These are phyloP conservation scores for Sergeia podlipaevii DNA, from an alignment of 208 protist species.

Conservation along the genomic window DNA sequence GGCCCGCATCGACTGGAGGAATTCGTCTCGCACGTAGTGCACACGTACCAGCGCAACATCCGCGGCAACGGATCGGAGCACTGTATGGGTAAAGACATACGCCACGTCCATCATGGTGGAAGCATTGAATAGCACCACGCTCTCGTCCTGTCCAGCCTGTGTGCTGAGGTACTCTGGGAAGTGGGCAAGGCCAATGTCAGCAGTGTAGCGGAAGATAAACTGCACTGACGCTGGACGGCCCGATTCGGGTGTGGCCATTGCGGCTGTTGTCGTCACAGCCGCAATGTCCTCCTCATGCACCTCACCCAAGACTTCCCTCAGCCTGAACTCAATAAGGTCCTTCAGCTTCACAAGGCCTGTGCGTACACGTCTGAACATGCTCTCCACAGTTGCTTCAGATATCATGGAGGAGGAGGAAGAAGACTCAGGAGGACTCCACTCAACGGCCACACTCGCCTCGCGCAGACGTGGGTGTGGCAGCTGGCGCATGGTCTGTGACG, in stretches of 20 bases:
- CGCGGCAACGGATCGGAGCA: conserved; percentile 31
- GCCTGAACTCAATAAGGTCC: conserved; percentile 19
- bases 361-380: conserved; percentile 20
- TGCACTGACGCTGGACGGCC: conserved; percentile 12
- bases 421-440: conserved; percentile 28
- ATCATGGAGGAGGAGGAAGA: conserved; percentile 1
- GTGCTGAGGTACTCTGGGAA: conserved; percentile 12
- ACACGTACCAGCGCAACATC: conserved; percentile 65
- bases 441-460: conserved; percentile 33
- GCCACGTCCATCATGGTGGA: conserved; percentile 29
- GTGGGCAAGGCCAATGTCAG: conserved; percentile 9
- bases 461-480: conserved; percentile 53
- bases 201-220: conserved; percentile 28
- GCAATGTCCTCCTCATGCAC: conserved; percentile 26
- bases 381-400: not conserved
- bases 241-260: conserved; percentile 3
- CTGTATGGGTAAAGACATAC: conserved; percentile 24
- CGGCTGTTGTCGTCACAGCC: conserved; percentile 10
- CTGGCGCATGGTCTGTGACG: conserved; percentile 34
- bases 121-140: conserved; percentile 52
- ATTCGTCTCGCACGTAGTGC: conserved; percentile 54
- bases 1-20: conserved; percentile 20
- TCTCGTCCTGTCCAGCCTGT: not conserved
- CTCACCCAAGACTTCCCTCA: conserved; percentile 19
- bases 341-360: conserved; percentile 17